Base-by-base conservation (phyloP, 2,329 filamentous ascomycete genomes). In the Xylogone sp. region DNA sequence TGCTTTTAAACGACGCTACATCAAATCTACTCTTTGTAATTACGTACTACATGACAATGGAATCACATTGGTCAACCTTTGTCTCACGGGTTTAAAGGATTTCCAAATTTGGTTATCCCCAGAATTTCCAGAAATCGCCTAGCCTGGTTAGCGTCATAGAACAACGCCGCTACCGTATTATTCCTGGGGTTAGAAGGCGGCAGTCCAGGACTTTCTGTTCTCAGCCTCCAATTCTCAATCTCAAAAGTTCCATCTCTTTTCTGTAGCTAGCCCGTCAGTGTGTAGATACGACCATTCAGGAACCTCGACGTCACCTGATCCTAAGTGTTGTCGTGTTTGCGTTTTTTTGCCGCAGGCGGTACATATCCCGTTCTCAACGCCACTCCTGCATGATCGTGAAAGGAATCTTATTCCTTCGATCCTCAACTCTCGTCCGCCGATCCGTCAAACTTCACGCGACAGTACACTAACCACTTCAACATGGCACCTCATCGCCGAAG, bases 401-500 rank as follows among this genome's bases (percentile, higher is more conserved):
- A 62, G 54, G 57, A 61, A 54, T 55, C 51, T 58, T 60, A 56
- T 55, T 55, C 53, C 56, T 62, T 59, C 60, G 44, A 59, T 60
- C 57, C 57, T 58, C 56, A 55, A 59, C 56, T 49, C 60, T 60
- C 61, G 58, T 56, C 62, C 61, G 57, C 49, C 59, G 61, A 58
- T 62, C 62, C 62, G 63, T 65, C 62, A 56, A 59, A 65, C 59
- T 59, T 62, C 58, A 52, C 56, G 56, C 61, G 58, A 58, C 58
- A 57, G 49, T 57, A 54, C 53, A 45, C 54, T 57, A 46, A 62
- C 54, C 50, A 60, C 58, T 56, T 58, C 59, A 69, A 56, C 48
- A 81, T 80, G 77, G 74, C 72, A 65, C 68, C 72, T 50, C 68
- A 78, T 64, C 79, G 81, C 65, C 81, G 83, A 69, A 84, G 79